Conservation (phyloP, 2,329 filamentous ascomycete species). For the Immersiporthe knoxdaviesiana region DNA sequence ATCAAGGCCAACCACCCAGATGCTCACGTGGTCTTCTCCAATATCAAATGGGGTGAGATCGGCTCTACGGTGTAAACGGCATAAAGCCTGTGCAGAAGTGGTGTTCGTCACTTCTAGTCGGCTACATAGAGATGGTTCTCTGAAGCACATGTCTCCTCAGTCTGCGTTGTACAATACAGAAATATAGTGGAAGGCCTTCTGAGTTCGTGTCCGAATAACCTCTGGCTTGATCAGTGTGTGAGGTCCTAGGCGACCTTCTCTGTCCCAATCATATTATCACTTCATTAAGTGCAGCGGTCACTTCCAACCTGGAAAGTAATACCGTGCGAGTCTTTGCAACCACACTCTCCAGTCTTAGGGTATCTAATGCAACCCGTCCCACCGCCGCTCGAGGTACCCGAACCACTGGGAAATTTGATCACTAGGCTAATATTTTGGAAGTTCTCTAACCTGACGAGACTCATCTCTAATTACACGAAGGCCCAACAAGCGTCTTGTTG, state of each 20-base stretch:
- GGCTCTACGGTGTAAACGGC: constrained; percentile 44
- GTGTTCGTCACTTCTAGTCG: background rate
- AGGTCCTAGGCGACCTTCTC: background rate
- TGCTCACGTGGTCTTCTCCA: constrained; percentile 51
- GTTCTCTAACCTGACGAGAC: too few species aligned
- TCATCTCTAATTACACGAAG: background rate
- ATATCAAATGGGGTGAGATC: constrained; percentile 59
- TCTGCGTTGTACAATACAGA: too few species aligned
- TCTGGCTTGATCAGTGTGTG: too few species aligned
- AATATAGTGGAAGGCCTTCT: too few species aligned
- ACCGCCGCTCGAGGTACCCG: background rate
- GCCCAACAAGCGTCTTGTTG: constrained; percentile 3
- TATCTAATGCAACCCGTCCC: background rate
- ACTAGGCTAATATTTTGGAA: background rate
- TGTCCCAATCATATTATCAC: background rate
- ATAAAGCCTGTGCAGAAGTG: background rate
- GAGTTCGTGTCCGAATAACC: too few species aligned
- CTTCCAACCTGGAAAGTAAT: background rate
- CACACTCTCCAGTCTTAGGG: constrained; percentile 12
- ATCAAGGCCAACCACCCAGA: constrained; percentile 47
- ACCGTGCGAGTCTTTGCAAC: constrained; percentile 6
- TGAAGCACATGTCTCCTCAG: background rate
- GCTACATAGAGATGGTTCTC: background rate
- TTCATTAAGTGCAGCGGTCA: background rate
- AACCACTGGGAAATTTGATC: background rate